Evolutionary conservation across 768 basidiomycete species (phyloP), one percentile per base, ranked within the genome.

Genomic region (Lactarius evosmus): DNA sequence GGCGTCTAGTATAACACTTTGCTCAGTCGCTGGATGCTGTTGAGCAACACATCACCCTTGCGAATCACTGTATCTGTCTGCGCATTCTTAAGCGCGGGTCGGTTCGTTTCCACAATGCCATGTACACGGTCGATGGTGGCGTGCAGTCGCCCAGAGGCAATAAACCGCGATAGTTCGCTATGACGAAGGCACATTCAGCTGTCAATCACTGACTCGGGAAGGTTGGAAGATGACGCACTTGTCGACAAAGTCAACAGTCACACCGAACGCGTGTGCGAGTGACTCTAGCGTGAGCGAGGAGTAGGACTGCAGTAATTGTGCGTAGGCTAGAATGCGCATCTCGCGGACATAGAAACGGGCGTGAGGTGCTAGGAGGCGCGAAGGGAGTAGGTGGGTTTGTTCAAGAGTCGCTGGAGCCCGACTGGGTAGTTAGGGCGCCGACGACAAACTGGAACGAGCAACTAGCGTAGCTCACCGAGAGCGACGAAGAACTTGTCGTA

Each of bases 51-150:
- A 74, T 99, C 96, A 2, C 95, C 95, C 77, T 95, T 89, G 75
- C 89, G 89, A 58, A 99, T 83, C n/a, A 98, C 89, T 40, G 86
- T 87, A 72, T 96, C 94, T 73, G 96, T 97, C 71, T 95, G 89
- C 49, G 88, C 87, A 57, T 86, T 91, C 82, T 97, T 88, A 49
- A 82, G 75, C 51, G 85, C 80, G 4, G 84, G 82, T 62, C 93
- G 81, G 54, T 91, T 95, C 29, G 96, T 98, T 77, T 95, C 91
- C 17, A 98, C 94, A 40, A 98, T 83, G 0, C 94, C 93, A 61
- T 89, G 82, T n/a, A 98, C 96, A 71, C 93, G 92, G 80, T 98
- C 95, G 64, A 98, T 98, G 1, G 87, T 86, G 69, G 88, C 91
- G 70, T 92, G 86, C 56, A 99, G 75, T 12, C 96, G 82, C 27